phyloP scores from a whole-genome alignment of 2,329 filamentous ascomycete genomes.

The Venturiaceae sp. region DNA sequence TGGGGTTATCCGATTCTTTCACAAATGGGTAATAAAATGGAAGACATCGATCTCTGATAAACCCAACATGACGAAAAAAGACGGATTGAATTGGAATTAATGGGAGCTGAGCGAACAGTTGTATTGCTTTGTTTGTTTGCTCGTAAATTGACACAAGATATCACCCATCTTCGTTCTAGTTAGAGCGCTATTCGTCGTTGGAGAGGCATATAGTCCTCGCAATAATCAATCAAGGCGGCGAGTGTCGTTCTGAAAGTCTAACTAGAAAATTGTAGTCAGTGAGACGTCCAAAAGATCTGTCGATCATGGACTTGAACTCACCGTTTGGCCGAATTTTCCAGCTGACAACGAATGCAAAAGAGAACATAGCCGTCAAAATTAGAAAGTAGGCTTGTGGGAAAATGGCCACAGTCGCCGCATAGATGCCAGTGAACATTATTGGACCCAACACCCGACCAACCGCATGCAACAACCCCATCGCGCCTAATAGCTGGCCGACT shows the following conservation, averaged over 20 bases:
- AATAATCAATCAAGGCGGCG: neutral
- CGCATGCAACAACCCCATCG: slow-evolving; percentile 76
- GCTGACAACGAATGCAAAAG: slow-evolving; percentile 52
- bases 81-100: too few species aligned
- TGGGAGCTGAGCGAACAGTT: too few species aligned
- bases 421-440: slow-evolving; percentile 76
- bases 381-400: slow-evolving; percentile 81
- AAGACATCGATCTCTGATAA: too few species aligned
- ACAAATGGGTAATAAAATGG: too few species aligned
- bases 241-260: neutral
- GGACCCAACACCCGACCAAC: slow-evolving; percentile 71
- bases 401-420: slow-evolving; percentile 65
- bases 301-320: slow-evolving; percentile 40
- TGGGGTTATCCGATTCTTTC: too few species aligned
- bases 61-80: too few species aligned
- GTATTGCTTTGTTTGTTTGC: too few species aligned
- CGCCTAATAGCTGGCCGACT: slow-evolving; percentile 78
- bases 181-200: too few species aligned
- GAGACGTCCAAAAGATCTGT: neutral
- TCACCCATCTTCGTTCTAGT: too few species aligned
- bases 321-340: slow-evolving; percentile 65
- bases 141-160: too few species aligned
- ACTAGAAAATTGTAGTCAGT: neutral
- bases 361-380: slow-evolving; percentile 58
- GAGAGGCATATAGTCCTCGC: too few species aligned